phyloP scores from a whole-genome alignment of 371 early-diverging fungal genomes.

The Mortierella polycephala region DNA sequence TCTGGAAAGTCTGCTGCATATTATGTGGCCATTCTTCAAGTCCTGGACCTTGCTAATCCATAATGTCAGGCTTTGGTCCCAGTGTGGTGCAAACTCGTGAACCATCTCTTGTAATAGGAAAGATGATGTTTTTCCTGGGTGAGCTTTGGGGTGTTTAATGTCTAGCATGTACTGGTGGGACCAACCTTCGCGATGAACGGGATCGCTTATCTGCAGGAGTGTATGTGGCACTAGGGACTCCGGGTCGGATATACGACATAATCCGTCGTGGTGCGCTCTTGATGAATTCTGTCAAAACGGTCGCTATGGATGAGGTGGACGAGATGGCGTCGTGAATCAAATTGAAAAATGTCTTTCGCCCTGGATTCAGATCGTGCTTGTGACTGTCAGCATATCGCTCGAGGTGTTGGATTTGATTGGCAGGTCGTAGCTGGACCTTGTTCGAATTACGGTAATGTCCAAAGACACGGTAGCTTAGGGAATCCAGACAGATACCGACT shows the following conservation, averaged over 20 bases:
- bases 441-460: slow-evolving; percentile 92
- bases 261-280: slow-evolving; percentile 81
- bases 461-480: slow-evolving; percentile 96
- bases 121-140: slow-evolving; percentile 81
- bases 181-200: slow-evolving; percentile 77
- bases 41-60: slow-evolving; percentile 74
- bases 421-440: slow-evolving; percentile 89
- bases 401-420: slow-evolving; percentile 89
- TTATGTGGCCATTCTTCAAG: slow-evolving; percentile 90
- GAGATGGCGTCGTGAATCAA: slow-evolving; percentile 91
- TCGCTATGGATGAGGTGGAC: slow-evolving; percentile 96
- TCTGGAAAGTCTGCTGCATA: slow-evolving; percentile 97
- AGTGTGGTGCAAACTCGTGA: slow-evolving; percentile 93
- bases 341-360: slow-evolving; percentile 89
- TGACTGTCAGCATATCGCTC: slow-evolving; percentile 90
- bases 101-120: slow-evolving; percentile 86
- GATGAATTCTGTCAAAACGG: slow-evolving; percentile 81
- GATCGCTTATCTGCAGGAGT: slow-evolving; percentile 62
- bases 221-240: slow-evolving; percentile 31
- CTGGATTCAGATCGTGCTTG: slow-evolving; percentile 83
- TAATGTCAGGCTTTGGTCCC: slow-evolving; percentile 86
- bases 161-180: slow-evolving; percentile 90
- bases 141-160: slow-evolving; percentile 80
- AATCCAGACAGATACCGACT: slow-evolving; percentile 89
- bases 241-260: slow-evolving; percentile 91